Evolutionary conservation across 805 yeast genomes (phyloP).

Genomic region (Cyberlindnera lachancei): DNA sequence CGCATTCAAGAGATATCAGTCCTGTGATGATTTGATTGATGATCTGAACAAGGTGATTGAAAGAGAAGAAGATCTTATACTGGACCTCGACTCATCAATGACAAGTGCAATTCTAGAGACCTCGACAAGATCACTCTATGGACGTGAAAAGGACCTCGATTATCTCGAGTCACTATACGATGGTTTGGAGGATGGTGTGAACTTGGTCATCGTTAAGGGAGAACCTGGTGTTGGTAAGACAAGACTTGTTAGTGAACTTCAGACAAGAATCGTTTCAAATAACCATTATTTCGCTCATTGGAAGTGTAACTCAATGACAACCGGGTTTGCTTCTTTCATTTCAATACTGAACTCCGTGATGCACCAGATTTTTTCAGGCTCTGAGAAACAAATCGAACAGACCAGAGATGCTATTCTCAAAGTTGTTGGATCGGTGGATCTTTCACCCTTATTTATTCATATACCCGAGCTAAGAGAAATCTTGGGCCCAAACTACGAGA

Average conservation of each 20-base stretch:
- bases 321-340: conserved; percentile 31
- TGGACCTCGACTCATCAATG: conserved; percentile 9
- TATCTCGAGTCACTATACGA: conserved; percentile 19
- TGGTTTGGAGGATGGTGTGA: conserved; percentile 16
- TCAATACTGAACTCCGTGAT: conserved; percentile 32
- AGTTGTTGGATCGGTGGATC: conserved; percentile 31
- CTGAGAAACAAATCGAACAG: conserved; percentile 26
- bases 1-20: conserved; percentile 32
- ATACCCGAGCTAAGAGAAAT: conserved; percentile 38
- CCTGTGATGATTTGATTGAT: conserved; percentile 27
- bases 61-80: conserved; percentile 3
- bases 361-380: conserved; percentile 33
- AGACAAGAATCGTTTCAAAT: conserved; percentile 26
- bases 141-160: conserved; percentile 22
- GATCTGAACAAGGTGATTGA: conserved; percentile 24
- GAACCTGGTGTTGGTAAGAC: conserved; percentile 41
- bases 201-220: conserved; percentile 31
- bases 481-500: conserved; percentile 34
- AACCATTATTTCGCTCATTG: conserved; percentile 23
- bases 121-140: conserved; percentile 23
- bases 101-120: conserved; percentile 1
- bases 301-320: conserved; percentile 24
- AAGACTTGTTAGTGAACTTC: conserved; percentile 32
- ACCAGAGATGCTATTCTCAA: conserved; percentile 36
- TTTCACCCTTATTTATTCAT: conserved; percentile 32